Evolutionary conservation across 2,329 filamentous ascomycete species (phyloP), one percentile per base, ranked within the genome.

Genomic region (Pseudogymnoascus destructans): DNA sequence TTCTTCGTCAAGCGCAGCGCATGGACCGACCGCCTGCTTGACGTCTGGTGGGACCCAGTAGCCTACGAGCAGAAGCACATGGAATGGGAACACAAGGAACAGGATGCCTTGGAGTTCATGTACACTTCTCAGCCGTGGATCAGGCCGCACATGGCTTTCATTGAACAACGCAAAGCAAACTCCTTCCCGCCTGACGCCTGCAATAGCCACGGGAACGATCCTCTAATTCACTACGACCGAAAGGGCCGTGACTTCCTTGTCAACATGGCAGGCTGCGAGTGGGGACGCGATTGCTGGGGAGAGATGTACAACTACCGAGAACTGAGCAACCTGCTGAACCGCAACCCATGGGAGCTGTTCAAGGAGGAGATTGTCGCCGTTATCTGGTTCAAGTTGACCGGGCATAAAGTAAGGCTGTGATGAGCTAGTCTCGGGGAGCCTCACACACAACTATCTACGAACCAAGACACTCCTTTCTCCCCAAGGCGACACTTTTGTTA

Each of bases 61-160:
- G 83, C 86, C 59, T 98, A 98, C 71, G 93, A 98, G 73, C 93
- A 98, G 73, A 95, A 90, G 70, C 93, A 98, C 71, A 96, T 96
- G 91, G 82, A 93, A 62, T 98, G 93, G 93, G 91, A 93, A 68
- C 93, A 98, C 76, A 97, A 97, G 71, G 93, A 98, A 71, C 93
- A 98, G 73, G 91, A 97, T 69, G 89, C 91, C 1, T 75, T 98
- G 40, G 91, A 96, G 73, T 87, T 95, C 73, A 78, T 98, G 62
- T 98, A 98, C 74, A 80, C 78, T 59, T 86, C 86, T 58, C 92
- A 97, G 70, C 89, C 93, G 0, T 98, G 93, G 91, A 83, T 97
- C 58, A 84, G 93, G 60, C 84, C 88, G 59, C 87, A 93, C 66
- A 85, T 90, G 2, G 92, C 83, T 3, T 98, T 98, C 73, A 79